Evolutionary conservation across 73 alveolate species (phyloP).

Genomic region (Urostyla sp.): DNA sequence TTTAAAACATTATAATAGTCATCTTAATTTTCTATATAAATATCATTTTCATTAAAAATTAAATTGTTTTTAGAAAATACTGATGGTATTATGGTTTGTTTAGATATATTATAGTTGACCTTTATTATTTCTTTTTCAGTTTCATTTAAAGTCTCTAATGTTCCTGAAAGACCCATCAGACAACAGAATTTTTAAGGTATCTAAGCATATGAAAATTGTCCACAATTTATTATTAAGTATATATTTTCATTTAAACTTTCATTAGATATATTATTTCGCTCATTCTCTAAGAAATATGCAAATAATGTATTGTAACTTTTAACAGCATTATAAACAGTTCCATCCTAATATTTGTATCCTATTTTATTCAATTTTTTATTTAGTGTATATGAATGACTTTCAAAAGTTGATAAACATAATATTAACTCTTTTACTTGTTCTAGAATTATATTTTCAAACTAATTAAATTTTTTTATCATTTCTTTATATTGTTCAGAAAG

Average conservation of each 20-base stretch:
- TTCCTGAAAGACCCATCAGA: constrained; percentile 72
- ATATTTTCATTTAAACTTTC: background rate
- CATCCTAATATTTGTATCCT: constrained; percentile 65
- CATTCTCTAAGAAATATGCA: constrained; percentile 60
- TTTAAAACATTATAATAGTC: background rate
- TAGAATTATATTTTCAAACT: background rate
- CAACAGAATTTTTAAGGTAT: constrained; percentile 35
- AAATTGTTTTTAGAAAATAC: constrained; percentile 56
- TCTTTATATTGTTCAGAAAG: background rate
- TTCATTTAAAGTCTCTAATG: constrained; percentile 50
- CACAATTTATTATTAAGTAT: constrained; percentile 51
- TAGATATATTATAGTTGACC: constrained; percentile 29
- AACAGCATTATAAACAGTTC: constrained; percentile 43
- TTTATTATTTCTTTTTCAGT: constrained; percentile 32
- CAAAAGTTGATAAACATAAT: background rate
- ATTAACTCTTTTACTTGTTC: constrained; percentile 51
- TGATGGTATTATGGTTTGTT: constrained; percentile 56
- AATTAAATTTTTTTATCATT: background rate
- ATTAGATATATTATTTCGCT: background rate
- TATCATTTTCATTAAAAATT: background rate
- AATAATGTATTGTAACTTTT: constrained; percentile 67
- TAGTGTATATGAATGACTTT: background rate
- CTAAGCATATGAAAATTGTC: constrained; percentile 60
- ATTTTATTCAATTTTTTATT: constrained; percentile 6
- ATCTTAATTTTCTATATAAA: background rate